A percentile compares a stretch with the other conserved stretches of the same genome.
These are phyloP conservation scores for Cyanidium caldarium DNA, from an alignment of 23 red algal genomes.

Conservation along the genomic window DNA sequence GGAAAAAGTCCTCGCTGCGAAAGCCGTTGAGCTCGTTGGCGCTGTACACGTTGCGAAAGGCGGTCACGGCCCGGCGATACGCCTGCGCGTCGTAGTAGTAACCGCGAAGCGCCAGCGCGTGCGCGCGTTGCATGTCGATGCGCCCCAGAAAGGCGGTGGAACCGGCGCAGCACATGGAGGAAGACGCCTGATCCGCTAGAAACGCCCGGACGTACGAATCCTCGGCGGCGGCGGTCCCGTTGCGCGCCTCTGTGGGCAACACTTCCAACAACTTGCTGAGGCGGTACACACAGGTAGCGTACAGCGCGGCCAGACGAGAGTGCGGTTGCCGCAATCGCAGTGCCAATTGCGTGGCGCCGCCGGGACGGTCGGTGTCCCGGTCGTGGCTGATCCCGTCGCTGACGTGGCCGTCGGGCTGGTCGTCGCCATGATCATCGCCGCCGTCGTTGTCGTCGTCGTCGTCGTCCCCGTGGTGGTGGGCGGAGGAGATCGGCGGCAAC, in stretches of 20 bases:
- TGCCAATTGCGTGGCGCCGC: too few relatives aligned
- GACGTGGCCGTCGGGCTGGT: too few relatives aligned
- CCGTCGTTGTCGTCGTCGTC: too few relatives aligned
- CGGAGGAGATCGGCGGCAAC: too few relatives aligned
- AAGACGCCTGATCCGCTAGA: conserved; percentile 1
- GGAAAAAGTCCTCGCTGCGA: background rate
- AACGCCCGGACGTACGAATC: background rate
- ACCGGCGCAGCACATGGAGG: background rate
- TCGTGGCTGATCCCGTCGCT: too few relatives aligned
- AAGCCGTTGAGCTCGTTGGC: background rate
- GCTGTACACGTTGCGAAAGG: conserved; percentile 2
- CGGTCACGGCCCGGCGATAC: background rate
- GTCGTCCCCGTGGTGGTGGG: too few relatives aligned
- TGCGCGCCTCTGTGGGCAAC: background rate
- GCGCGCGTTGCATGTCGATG: conserved; percentile 1
- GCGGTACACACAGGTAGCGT: background rate
- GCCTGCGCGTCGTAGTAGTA: background rate
- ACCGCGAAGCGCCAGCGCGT: background rate
- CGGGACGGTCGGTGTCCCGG: too few relatives aligned
- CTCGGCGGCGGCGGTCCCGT: background rate
- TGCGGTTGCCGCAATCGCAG: background rate
- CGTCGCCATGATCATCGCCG: too few relatives aligned
- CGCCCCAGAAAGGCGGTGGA: background rate
- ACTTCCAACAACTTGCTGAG: background rate
- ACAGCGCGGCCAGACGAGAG: background rate